Evolutionary conservation across 164 flowering plant genomes (phyloP).

Genomic region (Saururus chinensis): DNA sequence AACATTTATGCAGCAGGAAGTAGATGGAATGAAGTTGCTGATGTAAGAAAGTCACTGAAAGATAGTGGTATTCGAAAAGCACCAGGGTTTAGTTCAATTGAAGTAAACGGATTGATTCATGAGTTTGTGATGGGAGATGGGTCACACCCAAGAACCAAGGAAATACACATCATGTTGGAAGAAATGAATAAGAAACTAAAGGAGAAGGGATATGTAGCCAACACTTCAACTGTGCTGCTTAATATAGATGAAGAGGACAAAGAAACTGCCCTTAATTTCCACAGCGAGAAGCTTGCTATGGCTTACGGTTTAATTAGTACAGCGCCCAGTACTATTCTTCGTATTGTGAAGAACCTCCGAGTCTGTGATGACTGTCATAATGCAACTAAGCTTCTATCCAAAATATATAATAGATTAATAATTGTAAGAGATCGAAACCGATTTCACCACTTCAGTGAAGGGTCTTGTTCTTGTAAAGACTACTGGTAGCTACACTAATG

Average conservation of each 20-base stretch:
- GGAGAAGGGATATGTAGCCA: slow-evolving; percentile 25
- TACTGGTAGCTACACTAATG: slow-evolving; percentile 26
- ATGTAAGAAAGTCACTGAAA: slow-evolving; percentile 30
- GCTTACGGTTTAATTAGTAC: slow-evolving; percentile 41
- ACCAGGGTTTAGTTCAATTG: slow-evolving; percentile 39
- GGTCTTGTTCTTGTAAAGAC: slow-evolving; percentile 40
- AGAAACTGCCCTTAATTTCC: slow-evolving; percentile 32
- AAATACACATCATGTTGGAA: slow-evolving; percentile 24
- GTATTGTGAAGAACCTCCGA: slow-evolving; percentile 38
- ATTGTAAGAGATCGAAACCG: slow-evolving; percentile 45
- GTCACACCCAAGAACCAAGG: slow-evolving; percentile 19
- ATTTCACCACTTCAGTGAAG: slow-evolving; percentile 41
- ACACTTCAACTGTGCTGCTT: slow-evolving; percentile 26
- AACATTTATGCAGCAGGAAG: slow-evolving; percentile 45
- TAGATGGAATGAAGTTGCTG: slow-evolving; percentile 43
- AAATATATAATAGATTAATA: slow-evolving; percentile 31
- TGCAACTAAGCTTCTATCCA: slow-evolving; percentile 30
- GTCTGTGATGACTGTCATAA: slow-evolving; percentile 31
- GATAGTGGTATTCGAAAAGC: slow-evolving; percentile 27
- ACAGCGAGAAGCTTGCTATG: slow-evolving; percentile 48
- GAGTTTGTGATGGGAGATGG: slow-evolving; percentile 32
- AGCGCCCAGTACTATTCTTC: slow-evolving; percentile 28
- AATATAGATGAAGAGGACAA: slow-evolving; percentile 46
- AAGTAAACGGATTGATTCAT: slow-evolving; percentile 35
- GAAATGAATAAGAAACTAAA: slow-evolving; percentile 39